Conservation (phyloP, 768 basidiomycete species). For the Glaciozyma martinii region DNA sequence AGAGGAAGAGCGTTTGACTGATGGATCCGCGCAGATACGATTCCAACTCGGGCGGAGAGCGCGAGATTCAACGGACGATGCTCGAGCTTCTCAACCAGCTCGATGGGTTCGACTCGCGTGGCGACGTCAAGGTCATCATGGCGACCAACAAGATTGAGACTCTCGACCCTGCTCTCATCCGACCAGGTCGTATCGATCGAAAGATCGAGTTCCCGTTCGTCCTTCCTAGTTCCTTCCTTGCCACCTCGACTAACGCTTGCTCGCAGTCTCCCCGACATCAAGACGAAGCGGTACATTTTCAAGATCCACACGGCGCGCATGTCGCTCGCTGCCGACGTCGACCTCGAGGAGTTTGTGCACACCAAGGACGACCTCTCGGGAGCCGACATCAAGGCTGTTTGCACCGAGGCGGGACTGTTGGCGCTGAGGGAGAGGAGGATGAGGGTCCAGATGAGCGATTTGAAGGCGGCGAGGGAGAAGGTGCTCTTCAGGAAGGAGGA, state of each 20-base stretch:
- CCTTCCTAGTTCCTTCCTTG: too few relatives aligned
- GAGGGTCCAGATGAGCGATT: conserved; percentile 85
- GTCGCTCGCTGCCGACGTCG: conserved; percentile 73
- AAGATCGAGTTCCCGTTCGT: conserved; percentile 78
- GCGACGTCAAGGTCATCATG: conserved; percentile 99
- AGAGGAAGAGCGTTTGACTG: neutral
- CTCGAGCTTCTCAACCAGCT: conserved; percentile 95
- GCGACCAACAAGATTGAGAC: conserved; percentile 97
- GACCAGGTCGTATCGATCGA: conserved; percentile 94
- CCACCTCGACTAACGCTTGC: neutral
- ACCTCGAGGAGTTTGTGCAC: conserved; percentile 89
- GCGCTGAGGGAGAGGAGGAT: conserved; percentile 90
- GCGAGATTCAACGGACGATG: conserved; percentile 99
- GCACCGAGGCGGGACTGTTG: conserved; percentile 94
- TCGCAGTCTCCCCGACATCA: conserved; percentile 80
- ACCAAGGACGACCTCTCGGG: conserved; percentile 76
- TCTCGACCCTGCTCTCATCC: conserved; percentile 93
- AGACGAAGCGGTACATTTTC: conserved; percentile 99
- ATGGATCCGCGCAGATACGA: conserved; percentile 61
- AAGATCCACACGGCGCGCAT: conserved; percentile 79
- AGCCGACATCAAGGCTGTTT: conserved; percentile 98
- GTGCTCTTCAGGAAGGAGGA: conserved; percentile 99
- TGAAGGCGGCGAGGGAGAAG: conserved; percentile 86
- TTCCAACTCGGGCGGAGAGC: conserved; percentile 95
- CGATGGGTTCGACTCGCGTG: conserved; percentile 97